Conservation (phyloP, 2,329 filamentous ascomycete genomes). For the Colletotrichum plurivorum region DNA sequence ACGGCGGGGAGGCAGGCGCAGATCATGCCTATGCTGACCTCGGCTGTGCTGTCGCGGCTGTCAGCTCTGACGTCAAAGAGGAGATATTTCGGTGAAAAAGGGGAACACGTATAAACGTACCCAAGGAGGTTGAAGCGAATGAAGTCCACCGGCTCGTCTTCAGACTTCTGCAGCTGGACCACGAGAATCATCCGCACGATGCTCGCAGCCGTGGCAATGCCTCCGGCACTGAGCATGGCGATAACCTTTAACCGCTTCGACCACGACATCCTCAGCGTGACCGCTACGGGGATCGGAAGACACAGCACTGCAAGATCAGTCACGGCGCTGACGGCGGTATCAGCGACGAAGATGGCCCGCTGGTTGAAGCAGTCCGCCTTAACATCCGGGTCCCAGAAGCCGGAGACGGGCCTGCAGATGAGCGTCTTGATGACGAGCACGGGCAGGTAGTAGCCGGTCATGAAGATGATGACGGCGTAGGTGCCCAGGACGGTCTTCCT, state of each 20-base stretch:
- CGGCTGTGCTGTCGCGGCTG: slow-evolving; percentile 44
- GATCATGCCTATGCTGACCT: slow-evolving; percentile 49
- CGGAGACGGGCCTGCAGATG: slow-evolving; percentile 56
- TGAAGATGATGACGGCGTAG: slow-evolving; percentile 53
- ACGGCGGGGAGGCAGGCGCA: slow-evolving; percentile 50
- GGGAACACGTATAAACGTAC: slow-evolving; percentile 17
- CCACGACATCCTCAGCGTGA: slow-evolving; percentile 49
- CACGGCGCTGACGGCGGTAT: slow-evolving; percentile 49
- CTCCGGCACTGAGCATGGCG: slow-evolving; percentile 49
- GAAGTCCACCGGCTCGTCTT: slow-evolving; percentile 42
- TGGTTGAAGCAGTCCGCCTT: slow-evolving; percentile 53
- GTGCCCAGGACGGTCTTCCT: slow-evolving; percentile 55
- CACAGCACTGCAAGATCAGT: slow-evolving; percentile 50
- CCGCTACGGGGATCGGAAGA: slow-evolving; percentile 49
- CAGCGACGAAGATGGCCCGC: slow-evolving; percentile 48
- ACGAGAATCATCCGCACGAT: slow-evolving; percentile 48
- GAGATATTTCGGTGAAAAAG: neutral
- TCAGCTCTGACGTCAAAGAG: neutral
- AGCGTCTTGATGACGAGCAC: slow-evolving; percentile 54
- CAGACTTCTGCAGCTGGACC: slow-evolving; percentile 42
- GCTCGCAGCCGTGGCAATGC: slow-evolving; percentile 50
- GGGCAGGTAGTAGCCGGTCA: slow-evolving; percentile 52
- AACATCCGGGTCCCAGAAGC: slow-evolving; percentile 53
- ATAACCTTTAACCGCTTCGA: slow-evolving; percentile 48
- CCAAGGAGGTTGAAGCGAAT: slow-evolving; percentile 34